These are phyloP conservation scores for Potentilla sterilis DNA, from an alignment of 306 rosid species.

Conservation along the genomic window DNA sequence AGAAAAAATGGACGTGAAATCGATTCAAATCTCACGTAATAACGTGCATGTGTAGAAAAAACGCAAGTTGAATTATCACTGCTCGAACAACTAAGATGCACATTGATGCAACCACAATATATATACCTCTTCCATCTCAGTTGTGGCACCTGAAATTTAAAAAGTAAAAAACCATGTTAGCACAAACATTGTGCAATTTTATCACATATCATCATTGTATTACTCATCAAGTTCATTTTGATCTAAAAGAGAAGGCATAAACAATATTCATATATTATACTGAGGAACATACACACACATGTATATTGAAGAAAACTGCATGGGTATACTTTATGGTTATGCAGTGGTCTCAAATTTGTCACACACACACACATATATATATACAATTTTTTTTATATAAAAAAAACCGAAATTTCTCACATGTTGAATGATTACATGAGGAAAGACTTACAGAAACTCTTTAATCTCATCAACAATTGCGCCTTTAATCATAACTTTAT, in stretches of 20 bases:
- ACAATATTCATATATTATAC: neutral
- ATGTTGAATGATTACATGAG: no score
- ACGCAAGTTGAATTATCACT: slow-evolving; percentile 92
- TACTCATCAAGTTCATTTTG: neutral
- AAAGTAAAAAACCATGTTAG: slow-evolving; percentile 21
- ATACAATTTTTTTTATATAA: no score
- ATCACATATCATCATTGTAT: neutral
- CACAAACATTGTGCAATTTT: neutral
- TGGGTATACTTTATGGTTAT: neutral
- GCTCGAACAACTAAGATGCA: slow-evolving; percentile 96
- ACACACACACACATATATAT: no score
- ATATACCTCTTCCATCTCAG: slow-evolving; percentile 98
- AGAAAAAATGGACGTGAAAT: neutral
- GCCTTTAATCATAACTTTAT: no score
- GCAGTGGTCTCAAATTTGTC: neutral
- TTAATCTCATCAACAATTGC: no score
- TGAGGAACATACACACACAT: neutral
- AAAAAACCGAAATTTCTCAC: no score
- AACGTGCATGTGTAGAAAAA: slow-evolving; percentile 96
- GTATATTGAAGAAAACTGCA: neutral
- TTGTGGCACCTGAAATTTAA: slow-evolving; percentile 55
- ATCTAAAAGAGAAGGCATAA: neutral
- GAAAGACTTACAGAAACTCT: no score
- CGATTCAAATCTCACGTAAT: neutral
- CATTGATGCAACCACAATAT: slow-evolving; percentile 83